Conservation (phyloP, 1,284 basidiomycete species). For the Ganoderma meredithae region DNA sequence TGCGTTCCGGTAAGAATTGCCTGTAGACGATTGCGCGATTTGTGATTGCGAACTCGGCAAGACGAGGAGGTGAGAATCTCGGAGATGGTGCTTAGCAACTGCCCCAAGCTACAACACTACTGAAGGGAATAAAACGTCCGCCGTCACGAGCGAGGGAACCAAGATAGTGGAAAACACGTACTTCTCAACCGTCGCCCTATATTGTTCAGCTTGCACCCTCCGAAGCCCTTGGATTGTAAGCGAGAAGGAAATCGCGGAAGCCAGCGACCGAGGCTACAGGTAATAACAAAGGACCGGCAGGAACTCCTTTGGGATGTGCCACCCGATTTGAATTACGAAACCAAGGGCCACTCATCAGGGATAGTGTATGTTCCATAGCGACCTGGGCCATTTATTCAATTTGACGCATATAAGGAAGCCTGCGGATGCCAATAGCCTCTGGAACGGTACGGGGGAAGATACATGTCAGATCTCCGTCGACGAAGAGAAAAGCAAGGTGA, state of each 20-base stretch:
- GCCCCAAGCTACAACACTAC: not conserved
- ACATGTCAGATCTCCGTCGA: not conserved
- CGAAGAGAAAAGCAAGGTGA: not conserved
- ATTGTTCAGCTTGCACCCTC: not conserved
- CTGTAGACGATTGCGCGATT: not conserved
- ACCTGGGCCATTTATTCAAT: not conserved
- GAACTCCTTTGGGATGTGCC: not conserved
- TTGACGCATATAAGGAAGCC: too few species aligned
- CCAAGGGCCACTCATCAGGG: not conserved
- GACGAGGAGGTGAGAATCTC: not conserved
- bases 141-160: not conserved
- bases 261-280: not conserved
- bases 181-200: not conserved
- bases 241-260: not conserved
- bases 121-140: not conserved
- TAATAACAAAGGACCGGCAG: not conserved
- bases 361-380: not conserved
- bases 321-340: not conserved
- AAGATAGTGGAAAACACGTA: not conserved
- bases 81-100: conserved; percentile 8
- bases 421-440: not conserved
- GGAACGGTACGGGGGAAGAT: not conserved
- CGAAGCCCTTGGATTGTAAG: not conserved
- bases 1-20: not conserved
- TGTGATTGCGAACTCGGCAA: not conserved